Percentiles rank a stretch among this genome's conserved stretches.
These are phyloP conservation scores for Dryas alaskensis DNA, from an alignment of 306 rosid genomes.

Conservation along the genomic window DNA sequence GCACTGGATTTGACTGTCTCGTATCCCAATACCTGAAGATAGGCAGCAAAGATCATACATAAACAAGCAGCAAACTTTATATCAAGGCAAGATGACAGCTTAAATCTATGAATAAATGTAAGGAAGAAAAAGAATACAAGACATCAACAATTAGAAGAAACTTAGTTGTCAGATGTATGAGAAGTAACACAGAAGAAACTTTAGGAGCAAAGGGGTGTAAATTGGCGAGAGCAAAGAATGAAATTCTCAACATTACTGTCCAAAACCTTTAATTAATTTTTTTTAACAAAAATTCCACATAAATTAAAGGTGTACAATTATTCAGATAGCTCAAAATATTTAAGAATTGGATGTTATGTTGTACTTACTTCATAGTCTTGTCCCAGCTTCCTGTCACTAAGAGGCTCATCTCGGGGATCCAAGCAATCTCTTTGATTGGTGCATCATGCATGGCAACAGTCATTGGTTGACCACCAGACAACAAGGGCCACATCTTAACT, in stretches of 20 bases:
- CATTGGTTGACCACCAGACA: conserved; percentile 61
- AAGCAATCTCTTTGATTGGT: conserved; percentile 73
- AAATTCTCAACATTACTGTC: not conserved
- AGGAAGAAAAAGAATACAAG: not conserved
- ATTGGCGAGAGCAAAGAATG: not conserved
- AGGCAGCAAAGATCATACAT: not conserved
- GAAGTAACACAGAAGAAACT: not conserved
- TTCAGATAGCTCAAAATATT: too few relatives aligned
- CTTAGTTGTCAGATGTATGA: not conserved
- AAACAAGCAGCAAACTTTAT: not conserved
- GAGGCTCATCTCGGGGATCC: conserved; percentile 91
- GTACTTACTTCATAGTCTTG: conserved; percentile 63
- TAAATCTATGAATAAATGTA: too few relatives aligned
- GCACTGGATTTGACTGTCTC: conserved; percentile 85
- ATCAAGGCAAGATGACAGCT: not conserved
- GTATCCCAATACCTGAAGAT: conserved; percentile 71
- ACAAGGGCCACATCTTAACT: conserved; percentile 92
- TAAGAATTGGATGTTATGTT: not conserved
- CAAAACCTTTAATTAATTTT: not conserved
- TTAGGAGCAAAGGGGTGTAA: not conserved
- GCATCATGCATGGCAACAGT: conserved; percentile 95
- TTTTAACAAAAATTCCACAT: not conserved
- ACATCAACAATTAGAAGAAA: not conserved
- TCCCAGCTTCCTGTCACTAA: conserved; percentile 92
- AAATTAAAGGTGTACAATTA: too few relatives aligned